These are phyloP conservation scores for Fagus sylvatica DNA, from an alignment of 306 rosid species.

Conservation along the genomic window DNA sequence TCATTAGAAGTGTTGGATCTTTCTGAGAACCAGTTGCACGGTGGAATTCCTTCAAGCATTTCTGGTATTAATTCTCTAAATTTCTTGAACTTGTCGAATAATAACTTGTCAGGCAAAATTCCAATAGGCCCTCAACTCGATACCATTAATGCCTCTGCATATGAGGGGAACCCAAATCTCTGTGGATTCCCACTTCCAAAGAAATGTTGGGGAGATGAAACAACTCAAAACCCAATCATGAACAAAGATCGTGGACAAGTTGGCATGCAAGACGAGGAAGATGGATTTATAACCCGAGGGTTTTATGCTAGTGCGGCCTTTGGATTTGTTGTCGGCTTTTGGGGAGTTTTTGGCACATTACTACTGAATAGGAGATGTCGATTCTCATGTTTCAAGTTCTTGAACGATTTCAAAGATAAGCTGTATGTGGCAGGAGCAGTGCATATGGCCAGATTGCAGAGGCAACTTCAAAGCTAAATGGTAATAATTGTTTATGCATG, in stretches of 20 bases:
- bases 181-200: slow-evolving; percentile 15
- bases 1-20: slow-evolving; percentile 14
- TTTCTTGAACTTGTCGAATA: slow-evolving; percentile 13
- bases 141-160: not conserved
- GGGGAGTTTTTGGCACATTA: not conserved
- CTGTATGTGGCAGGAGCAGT: too few species aligned
- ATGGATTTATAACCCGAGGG: not conserved
- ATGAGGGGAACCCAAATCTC: slow-evolving; percentile 9
- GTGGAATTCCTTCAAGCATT: slow-evolving; percentile 10
- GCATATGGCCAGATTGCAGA: too few species aligned
- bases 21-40: not conserved
- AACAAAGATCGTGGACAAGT: not conserved
- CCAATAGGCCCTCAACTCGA: slow-evolving; percentile 11
- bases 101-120: slow-evolving; percentile 9
- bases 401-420: too few species aligned
- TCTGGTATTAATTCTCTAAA: not conserved
- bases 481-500: too few species aligned
- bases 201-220: not conserved
- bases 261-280: not conserved
- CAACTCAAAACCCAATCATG: not conserved
- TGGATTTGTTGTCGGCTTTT: not conserved
- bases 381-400: too few species aligned
- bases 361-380: not conserved
- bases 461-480: too few species aligned
- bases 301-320: not conserved